Evolutionary conservation across 2,329 filamentous ascomycete genomes (phyloP).

Genomic region (Coniochaeta sp.): DNA sequence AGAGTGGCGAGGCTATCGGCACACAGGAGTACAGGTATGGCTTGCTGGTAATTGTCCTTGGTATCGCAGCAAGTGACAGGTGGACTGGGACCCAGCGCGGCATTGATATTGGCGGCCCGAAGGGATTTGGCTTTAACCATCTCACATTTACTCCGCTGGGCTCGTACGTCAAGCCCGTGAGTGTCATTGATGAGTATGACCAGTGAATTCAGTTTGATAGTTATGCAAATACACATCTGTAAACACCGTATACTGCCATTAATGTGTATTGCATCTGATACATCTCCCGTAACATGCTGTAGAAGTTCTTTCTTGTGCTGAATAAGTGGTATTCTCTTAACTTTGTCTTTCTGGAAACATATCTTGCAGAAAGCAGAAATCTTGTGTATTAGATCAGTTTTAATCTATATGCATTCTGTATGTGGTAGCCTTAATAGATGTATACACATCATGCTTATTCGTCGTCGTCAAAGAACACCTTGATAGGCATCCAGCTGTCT

Average conservation of each 20-base stretch:
- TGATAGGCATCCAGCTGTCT: conserved; percentile 65
- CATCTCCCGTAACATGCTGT: background rate
- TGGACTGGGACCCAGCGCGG: conserved; percentile 38
- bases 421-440: background rate
- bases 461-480: conserved; percentile 78
- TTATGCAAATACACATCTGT: background rate
- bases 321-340: background rate
- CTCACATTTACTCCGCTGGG: background rate
- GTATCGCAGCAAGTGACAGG: conserved; percentile 34
- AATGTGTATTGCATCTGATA: background rate
- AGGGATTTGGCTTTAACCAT: background rate
- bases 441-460: conserved; percentile 41
- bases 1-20: conserved; percentile 48
- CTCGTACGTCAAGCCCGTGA: background rate
- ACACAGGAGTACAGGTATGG: conserved; percentile 51
- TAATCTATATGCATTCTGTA: conserved; percentile 3
- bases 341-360: background rate
- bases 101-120: conserved; percentile 36
- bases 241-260: background rate
- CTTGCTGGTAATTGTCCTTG: conserved; percentile 40
- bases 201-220: background rate
- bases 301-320: background rate
- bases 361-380: background rate
- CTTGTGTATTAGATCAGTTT: no score
- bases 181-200: conserved; percentile 1